Evolutionary conservation across 371 early-diverging fungal species (phyloP).

Genomic region (Zychaea mexicana): DNA sequence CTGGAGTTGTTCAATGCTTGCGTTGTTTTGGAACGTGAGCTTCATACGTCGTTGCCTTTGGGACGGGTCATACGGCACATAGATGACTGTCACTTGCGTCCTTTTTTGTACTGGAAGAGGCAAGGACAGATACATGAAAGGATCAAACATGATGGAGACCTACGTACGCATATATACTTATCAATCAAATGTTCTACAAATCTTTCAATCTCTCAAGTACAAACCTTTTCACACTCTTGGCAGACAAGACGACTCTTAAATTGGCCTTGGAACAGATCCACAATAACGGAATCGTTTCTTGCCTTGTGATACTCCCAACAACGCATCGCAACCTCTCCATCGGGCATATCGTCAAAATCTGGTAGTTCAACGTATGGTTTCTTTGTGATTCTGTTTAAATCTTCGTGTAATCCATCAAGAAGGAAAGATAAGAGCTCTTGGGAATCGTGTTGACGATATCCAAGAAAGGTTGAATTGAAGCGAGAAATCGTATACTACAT

Average conservation of each 20-base stretch:
- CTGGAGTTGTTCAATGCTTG: constrained; percentile 65
- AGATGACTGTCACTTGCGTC: constrained; percentile 45
- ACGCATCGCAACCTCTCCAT: constrained; percentile 56
- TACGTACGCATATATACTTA: too few species aligned
- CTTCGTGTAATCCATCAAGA: constrained; percentile 71
- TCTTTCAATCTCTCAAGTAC: too few species aligned
- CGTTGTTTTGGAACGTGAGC: constrained; percentile 55
- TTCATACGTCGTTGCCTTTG: constrained; percentile 27
- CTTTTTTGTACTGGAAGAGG: constrained; percentile 64
- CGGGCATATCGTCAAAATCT: constrained; percentile 70
- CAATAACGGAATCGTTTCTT: constrained; percentile 72
- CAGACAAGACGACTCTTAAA: constrained; percentile 80
- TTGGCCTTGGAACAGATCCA: constrained; percentile 85
- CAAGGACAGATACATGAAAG: constrained; percentile 70
- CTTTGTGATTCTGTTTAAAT: constrained; percentile 66
- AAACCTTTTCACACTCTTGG: constrained; percentile 59
- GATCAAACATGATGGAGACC: constrained; percentile 73
- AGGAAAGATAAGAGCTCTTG: constrained; percentile 66
- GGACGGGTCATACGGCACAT: constrained; percentile 59
- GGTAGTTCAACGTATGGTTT: constrained; percentile 79
- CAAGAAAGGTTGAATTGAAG: constrained; percentile 68
- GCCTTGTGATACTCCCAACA: constrained; percentile 67
- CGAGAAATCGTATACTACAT: constrained; percentile 57
- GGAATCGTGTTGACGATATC: constrained; percentile 78
- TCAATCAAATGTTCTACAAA: too few species aligned